Evolutionary conservation across 371 early-diverging fungal genomes (phyloP).

Genomic region (Mortierella sp.): DNA sequence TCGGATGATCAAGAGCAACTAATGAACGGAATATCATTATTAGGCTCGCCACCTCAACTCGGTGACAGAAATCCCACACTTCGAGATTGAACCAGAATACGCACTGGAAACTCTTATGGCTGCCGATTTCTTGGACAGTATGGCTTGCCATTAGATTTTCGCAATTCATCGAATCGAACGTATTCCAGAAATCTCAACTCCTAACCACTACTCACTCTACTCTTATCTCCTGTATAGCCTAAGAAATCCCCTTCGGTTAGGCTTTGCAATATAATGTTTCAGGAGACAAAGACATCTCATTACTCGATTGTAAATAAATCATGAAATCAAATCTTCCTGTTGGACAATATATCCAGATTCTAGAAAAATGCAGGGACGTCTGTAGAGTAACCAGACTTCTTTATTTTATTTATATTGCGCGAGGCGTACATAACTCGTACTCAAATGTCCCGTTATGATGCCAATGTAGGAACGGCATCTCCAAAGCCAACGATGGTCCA

Average conservation of each 20-base stretch:
- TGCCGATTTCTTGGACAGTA: conserved; percentile 93
- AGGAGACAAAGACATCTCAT: not conserved
- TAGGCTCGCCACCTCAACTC: conserved; percentile 72
- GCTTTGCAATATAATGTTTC: not conserved
- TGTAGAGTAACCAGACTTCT: not conserved
- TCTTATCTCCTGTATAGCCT: not conserved
- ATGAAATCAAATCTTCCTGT: not conserved
- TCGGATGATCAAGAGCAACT: too few relatives aligned
- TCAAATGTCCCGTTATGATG: conserved; percentile 18
- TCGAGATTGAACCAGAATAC: conserved; percentile 89
- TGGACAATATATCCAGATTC: too few relatives aligned
- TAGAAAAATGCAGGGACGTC: not conserved
- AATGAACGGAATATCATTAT: too few relatives aligned
- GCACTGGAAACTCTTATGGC: conserved; percentile 96
- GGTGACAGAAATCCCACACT: conserved; percentile 87
- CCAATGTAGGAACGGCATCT: conserved; percentile 49
- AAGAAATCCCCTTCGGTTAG: not conserved
- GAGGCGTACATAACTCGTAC: not conserved
- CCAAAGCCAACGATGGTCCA: conserved; percentile 79
- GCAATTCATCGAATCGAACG: not conserved
- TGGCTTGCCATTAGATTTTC: conserved; percentile 3
- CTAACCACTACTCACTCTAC: not conserved
- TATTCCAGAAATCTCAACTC: not conserved
- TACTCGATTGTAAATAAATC: conserved; percentile 1
- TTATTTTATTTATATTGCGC: conserved; percentile 1